Evolutionary conservation across 2,329 filamentous ascomycete genomes (phyloP).

Genomic region (Aaosphaeria pasadenensis): DNA sequence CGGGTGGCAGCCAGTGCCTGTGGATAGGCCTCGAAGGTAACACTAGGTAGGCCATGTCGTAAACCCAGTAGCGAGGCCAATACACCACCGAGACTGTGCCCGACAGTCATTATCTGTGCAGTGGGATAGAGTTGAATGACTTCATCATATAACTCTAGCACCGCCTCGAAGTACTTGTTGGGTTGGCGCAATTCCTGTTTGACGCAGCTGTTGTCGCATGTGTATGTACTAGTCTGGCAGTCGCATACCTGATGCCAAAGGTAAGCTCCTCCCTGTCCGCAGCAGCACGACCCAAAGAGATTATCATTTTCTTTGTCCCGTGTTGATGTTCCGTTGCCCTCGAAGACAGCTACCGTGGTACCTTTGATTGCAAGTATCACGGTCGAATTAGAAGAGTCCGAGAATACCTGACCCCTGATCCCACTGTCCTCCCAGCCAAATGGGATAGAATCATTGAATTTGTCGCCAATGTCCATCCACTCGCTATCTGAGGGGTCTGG

Average conservation of each 20-base stretch:
- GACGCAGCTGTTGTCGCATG: conserved; percentile 33
- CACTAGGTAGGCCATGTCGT: conserved; percentile 28
- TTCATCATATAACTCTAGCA: conserved; percentile 31
- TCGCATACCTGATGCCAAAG: conserved; percentile 35
- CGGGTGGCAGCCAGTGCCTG: conserved; percentile 33
- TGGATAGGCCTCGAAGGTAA: conserved; percentile 35
- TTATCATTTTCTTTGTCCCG: conserved; percentile 38
- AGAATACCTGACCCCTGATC: conserved; percentile 35
- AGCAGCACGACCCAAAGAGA: conserved; percentile 34
- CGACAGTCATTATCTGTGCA: conserved; percentile 32
- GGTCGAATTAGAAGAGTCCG: conserved; percentile 30
- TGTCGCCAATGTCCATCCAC: conserved; percentile 32
- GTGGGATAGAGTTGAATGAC: conserved; percentile 30
- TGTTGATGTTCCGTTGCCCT: conserved; percentile 33
- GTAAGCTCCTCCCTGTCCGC: conserved; percentile 33
- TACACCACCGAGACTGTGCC: conserved; percentile 34
- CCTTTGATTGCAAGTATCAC: conserved; percentile 34
- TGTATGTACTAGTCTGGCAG: conserved; percentile 33
- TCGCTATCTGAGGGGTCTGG: conserved; percentile 28
- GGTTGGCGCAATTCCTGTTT: conserved; percentile 27
- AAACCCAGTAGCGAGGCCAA: conserved; percentile 33
- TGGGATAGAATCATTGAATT: conserved; percentile 28
- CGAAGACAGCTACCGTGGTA: conserved; percentile 34
- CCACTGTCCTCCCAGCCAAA: conserved; percentile 38
- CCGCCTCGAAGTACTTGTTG: conserved; percentile 31